A percentile compares a stretch with the other conserved stretches of the same genome.
Conservation (phyloP, 2,329 filamentous ascomycete genomes). For the Fusarium aywerte region DNA sequence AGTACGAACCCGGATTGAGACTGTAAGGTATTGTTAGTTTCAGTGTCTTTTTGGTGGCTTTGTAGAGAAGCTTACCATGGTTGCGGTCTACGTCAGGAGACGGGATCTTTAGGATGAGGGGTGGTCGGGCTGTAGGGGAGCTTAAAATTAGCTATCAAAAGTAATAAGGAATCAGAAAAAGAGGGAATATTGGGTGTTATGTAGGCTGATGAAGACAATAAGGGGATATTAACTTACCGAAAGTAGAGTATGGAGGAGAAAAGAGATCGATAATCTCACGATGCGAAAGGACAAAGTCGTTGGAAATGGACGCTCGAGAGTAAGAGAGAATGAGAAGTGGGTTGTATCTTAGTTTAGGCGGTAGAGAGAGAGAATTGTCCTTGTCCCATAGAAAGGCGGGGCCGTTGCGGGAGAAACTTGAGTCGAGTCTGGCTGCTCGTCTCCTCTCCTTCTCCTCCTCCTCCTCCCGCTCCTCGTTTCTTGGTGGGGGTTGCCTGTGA, state of each 20-base stretch:
- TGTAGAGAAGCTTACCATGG: constrained; percentile 53
- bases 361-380: constrained; percentile 30
- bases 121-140: constrained; percentile 42
- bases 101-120: constrained; percentile 43
- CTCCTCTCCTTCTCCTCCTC: constrained; percentile 37
- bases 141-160: constrained; percentile 43
- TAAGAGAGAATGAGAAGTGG: constrained; percentile 30
- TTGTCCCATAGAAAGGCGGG: constrained; percentile 44
- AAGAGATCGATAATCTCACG: constrained; percentile 34
- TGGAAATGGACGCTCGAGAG: constrained; percentile 33
- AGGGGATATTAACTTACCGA: constrained; percentile 30
- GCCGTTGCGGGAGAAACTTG: constrained; percentile 48
- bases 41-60: constrained; percentile 10
- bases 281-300: constrained; percentile 41
- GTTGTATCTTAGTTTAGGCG: constrained; percentile 41
- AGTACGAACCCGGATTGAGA: constrained; percentile 73
- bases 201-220: not conserved
- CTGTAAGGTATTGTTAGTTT: constrained; percentile 52
- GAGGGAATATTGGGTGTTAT: not conserved
- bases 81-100: constrained; percentile 51
- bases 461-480: constrained; percentile 37
- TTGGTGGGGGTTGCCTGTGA: constrained; percentile 49
- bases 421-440: constrained; percentile 13
- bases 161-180: not conserved
- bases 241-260: constrained; percentile 20